Conservation (phyloP, 805 yeast genomes). For the Candida ipomoeae region DNA sequence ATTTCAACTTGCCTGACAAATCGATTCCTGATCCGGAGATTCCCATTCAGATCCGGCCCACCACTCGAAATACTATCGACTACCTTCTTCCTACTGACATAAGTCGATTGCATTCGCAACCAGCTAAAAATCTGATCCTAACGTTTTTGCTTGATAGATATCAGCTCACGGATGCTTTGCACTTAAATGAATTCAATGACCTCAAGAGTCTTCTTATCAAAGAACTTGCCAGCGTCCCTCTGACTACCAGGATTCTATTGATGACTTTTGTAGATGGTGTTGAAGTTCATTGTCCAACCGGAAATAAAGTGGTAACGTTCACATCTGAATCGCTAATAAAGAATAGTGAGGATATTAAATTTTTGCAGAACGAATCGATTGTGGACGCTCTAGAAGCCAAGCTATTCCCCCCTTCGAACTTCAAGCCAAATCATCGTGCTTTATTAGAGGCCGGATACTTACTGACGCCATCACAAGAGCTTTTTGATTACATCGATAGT, state of each 20-base stretch:
- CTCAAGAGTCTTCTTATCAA: slow-evolving; percentile 13
- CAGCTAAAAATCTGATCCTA: slow-evolving; percentile 11
- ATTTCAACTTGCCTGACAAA: slow-evolving; percentile 14
- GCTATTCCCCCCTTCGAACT: slow-evolving; percentile 4
- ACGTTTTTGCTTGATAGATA: slow-evolving; percentile 29
- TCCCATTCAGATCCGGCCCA: slow-evolving; percentile 26
- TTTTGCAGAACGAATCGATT: neutral
- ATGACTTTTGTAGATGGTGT: slow-evolving; percentile 30
- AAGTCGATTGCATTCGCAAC: slow-evolving; percentile 9
- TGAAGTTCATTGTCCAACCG: slow-evolving; percentile 17
- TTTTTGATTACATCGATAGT: slow-evolving; percentile 11
- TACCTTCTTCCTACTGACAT: slow-evolving; percentile 30
- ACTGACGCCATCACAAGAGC: slow-evolving; percentile 3
- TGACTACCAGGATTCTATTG: slow-evolving; percentile 18
- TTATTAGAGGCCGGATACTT: slow-evolving; percentile 4
- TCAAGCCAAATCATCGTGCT: neutral
- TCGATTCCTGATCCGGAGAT: slow-evolving; percentile 20
- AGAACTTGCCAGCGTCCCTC: slow-evolving; percentile 17
- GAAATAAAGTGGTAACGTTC: neutral
- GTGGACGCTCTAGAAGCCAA: slow-evolving; percentile 9
- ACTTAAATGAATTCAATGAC: slow-evolving; percentile 9
- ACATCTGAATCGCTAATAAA: neutral
- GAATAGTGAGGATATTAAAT: neutral
- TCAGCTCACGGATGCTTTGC: slow-evolving; percentile 24
- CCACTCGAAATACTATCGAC: slow-evolving; percentile 25